Evolutionary conservation across 2,329 filamentous ascomycete genomes (phyloP).

Genomic region (Epichloe sp.): DNA sequence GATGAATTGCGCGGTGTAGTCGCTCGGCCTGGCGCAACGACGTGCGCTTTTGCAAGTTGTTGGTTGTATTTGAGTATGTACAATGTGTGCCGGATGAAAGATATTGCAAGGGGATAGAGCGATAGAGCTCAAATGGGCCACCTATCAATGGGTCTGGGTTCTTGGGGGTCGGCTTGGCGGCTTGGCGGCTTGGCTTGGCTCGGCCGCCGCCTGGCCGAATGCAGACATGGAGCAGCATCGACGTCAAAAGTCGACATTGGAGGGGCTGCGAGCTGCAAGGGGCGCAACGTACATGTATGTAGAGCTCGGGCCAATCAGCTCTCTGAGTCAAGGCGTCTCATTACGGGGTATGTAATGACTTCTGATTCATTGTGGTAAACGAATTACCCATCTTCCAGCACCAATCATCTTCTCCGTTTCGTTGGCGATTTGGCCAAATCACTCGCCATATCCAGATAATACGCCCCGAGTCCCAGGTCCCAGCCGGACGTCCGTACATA

Average conservation of each 20-base stretch:
- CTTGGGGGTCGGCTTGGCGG: too few species aligned
- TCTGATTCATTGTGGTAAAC: not conserved
- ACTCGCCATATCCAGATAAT: not conserved
- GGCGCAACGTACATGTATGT: too few species aligned
- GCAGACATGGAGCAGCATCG: too few species aligned
- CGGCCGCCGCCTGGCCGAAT: too few species aligned
- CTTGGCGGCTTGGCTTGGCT: too few species aligned
- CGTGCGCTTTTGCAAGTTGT: too few species aligned
- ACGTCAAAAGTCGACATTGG: too few species aligned
- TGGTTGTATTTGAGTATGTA: too few species aligned
- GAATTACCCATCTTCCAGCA: not conserved
- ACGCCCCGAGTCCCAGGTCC: not conserved
- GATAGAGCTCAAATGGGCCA: not conserved
- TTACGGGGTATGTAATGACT: not conserved
- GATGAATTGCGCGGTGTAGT: not conserved
- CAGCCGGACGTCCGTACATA: not conserved
- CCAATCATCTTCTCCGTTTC: not conserved
- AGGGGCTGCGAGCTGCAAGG: too few species aligned
- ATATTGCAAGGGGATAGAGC: not conserved
- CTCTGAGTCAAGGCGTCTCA: too few species aligned
- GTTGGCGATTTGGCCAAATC: not conserved
- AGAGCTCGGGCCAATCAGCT: too few species aligned
- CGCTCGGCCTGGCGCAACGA: not conserved
- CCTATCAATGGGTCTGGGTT: too few species aligned
- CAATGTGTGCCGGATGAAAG: not conserved